Conservation (phyloP, 2,329 filamentous ascomycete genomes). For the Colletotrichum sublineola region DNA sequence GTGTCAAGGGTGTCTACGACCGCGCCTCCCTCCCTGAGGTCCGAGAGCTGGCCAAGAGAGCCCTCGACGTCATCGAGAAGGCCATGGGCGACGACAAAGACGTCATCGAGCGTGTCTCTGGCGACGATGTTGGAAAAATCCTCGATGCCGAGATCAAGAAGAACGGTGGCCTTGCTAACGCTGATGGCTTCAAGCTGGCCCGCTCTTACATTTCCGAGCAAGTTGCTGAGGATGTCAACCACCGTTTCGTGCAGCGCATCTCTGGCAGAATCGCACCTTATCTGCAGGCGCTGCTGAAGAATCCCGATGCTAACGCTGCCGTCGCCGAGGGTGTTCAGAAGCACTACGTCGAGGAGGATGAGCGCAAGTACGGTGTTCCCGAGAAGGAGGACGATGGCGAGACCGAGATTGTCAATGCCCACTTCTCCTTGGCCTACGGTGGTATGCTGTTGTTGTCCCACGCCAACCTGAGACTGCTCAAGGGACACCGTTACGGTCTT, state of each 20-base stretch:
- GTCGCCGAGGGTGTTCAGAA: conserved; percentile 81
- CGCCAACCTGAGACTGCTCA: conserved; percentile 92
- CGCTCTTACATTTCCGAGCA: conserved; percentile 84
- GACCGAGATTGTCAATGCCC: conserved; percentile 95
- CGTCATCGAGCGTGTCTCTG: conserved; percentile 74
- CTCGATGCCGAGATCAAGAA: conserved; percentile 83
- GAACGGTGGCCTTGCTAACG: conserved; percentile 72
- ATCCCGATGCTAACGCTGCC: conserved; percentile 69
- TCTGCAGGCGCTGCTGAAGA: conserved; percentile 76
- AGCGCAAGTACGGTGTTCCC: conserved; percentile 87
- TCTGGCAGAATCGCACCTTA: conserved; percentile 79
- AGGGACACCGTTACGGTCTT: conserved; percentile 97
- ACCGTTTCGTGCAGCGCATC: conserved; percentile 82
- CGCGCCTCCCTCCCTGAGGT: conserved; percentile 95
- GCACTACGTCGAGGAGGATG: conserved; percentile 85
- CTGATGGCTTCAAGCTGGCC: conserved; percentile 75
- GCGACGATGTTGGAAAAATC: conserved; percentile 80
- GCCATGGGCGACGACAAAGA: conserved; percentile 84
- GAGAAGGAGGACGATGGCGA: conserved; percentile 92
- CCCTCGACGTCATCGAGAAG: conserved; percentile 88
- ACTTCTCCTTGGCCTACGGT: conserved; percentile 97
- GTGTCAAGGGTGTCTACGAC: conserved; percentile 89
- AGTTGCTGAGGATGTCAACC: conserved; percentile 89
- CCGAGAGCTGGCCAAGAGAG: conserved; percentile 86
- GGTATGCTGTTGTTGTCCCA: conserved; percentile 97